Conservation (phyloP, 208 protist species). For the Leptomonas pyrrhocoris region DNA sequence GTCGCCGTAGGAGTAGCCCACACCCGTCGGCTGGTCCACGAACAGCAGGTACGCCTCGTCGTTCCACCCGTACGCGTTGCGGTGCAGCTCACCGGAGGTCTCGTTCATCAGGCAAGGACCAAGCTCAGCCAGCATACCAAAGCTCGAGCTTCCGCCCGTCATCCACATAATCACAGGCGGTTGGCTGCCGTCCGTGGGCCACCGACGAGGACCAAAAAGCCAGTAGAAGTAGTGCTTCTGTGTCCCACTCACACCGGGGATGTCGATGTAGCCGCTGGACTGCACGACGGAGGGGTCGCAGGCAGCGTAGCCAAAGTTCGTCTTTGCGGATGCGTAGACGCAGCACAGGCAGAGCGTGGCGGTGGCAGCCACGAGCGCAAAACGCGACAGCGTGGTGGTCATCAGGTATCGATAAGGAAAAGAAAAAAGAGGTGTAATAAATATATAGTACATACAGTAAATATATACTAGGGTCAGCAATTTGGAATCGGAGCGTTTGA, state of each 20-base stretch:
- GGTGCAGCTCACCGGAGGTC: constrained; percentile 37
- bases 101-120: constrained; percentile 84
- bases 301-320: constrained; percentile 38
- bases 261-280: constrained; percentile 79
- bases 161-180: constrained; percentile 88
- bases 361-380: no score
- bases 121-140: constrained; percentile 77
- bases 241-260: constrained; percentile 45
- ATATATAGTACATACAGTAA: no score
- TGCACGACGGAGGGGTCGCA: constrained; percentile 62
- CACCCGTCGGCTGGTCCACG: constrained; percentile 90
- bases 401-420: no score
- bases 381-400: no score
- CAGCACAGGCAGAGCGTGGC: no score
- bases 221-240: constrained; percentile 92
- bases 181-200: constrained; percentile 36
- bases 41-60: constrained; percentile 85
- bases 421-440: no score
- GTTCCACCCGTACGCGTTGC: constrained; percentile 87
- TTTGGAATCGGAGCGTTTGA: no score
- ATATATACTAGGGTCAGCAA: no score
- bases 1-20: constrained; percentile 84
- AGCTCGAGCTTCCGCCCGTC: constrained; percentile 73
- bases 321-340: no score
- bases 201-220: constrained; percentile 71